Evolutionary conservation across 495 filamentous ascomycete genomes (phyloP).

Genomic region (Xylaria curta): DNA sequence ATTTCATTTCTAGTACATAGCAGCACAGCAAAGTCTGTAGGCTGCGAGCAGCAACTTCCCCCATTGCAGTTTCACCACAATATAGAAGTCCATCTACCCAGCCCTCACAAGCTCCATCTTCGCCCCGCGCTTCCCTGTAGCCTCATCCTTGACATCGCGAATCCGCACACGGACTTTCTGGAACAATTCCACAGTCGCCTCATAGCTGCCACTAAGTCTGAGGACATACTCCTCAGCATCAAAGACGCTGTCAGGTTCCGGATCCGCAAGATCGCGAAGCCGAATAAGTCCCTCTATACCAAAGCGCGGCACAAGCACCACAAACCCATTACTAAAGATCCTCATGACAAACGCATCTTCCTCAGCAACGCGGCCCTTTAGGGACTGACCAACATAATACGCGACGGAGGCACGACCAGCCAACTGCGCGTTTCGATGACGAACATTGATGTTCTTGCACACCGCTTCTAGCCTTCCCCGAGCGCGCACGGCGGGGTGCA

Average conservation of each 20-base stretch:
- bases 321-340: slow-evolving; percentile 95
- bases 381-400: slow-evolving; percentile 95
- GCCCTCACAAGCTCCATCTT: slow-evolving; percentile 67
- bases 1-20: not conserved
- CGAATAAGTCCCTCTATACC: slow-evolving; percentile 92
- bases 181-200: slow-evolving; percentile 78
- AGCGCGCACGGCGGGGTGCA: slow-evolving; percentile 76
- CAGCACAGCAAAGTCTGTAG: not conserved
- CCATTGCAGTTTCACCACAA: not conserved
- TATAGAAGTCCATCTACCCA: not conserved
- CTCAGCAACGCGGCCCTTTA: slow-evolving; percentile 80
- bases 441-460: slow-evolving; percentile 97
- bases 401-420: slow-evolving; percentile 92
- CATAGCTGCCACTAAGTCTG: slow-evolving; percentile 58
- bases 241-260: slow-evolving; percentile 77
- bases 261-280: slow-evolving; percentile 77
- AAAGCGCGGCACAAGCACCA: slow-evolving; percentile 93
- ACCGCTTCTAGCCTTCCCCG: slow-evolving; percentile 86
- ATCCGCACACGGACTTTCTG: slow-evolving; percentile 86
- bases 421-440: slow-evolving; percentile 95
- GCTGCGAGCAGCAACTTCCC: not conserved
- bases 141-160: slow-evolving; percentile 89
- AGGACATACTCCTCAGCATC: slow-evolving; percentile 85
- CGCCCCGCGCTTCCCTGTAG: slow-evolving; percentile 89
- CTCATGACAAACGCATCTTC: slow-evolving; percentile 97